These are phyloP conservation scores for Leptodontidium sp. DNA, from an alignment of 2,329 filamentous ascomycete genomes.

Conservation along the genomic window DNA sequence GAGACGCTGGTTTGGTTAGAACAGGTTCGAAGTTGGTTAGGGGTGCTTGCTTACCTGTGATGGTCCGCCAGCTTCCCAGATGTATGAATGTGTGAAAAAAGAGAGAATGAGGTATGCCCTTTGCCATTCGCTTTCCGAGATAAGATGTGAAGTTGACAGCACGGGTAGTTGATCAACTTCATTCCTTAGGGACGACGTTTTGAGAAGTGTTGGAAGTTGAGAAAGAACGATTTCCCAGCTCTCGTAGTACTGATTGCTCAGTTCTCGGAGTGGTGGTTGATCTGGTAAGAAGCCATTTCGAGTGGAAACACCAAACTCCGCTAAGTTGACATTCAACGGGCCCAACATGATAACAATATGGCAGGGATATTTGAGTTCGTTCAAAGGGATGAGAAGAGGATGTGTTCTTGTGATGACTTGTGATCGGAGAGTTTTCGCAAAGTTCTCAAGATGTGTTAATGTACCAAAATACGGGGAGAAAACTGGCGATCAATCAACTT, in stretches of 20 bases:
- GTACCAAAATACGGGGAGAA: neutral
- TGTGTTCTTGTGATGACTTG: neutral
- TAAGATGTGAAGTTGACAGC: slow-evolving; percentile 70
- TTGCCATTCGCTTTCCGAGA: slow-evolving; percentile 76
- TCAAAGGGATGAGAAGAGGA: neutral
- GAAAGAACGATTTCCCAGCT: slow-evolving; percentile 79
- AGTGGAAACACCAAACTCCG: slow-evolving; percentile 40
- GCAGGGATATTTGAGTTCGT: neutral
- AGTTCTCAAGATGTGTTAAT: neutral
- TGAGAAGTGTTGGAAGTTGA: slow-evolving; percentile 72
- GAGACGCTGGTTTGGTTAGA: slow-evolving; percentile 57
- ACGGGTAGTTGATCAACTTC: slow-evolving; percentile 73
- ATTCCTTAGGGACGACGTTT: slow-evolving; percentile 68
- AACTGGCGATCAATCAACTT: neutral
- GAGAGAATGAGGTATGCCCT: slow-evolving; percentile 81
- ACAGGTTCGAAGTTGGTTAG: neutral
- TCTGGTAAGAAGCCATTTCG: slow-evolving; percentile 78
- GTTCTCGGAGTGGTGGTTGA: slow-evolving; percentile 67
- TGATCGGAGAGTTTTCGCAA: neutral
- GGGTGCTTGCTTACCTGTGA: slow-evolving; percentile 67
- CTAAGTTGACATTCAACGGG: slow-evolving; percentile 39
- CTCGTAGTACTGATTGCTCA: slow-evolving; percentile 77
- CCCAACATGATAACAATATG: slow-evolving; percentile 38
- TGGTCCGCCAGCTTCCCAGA: slow-evolving; percentile 85
- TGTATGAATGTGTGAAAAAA: slow-evolving; percentile 84